Evolutionary conservation across 2,329 filamentous ascomycete genomes (phyloP).

Genomic region (Fusarium austroafricanum): DNA sequence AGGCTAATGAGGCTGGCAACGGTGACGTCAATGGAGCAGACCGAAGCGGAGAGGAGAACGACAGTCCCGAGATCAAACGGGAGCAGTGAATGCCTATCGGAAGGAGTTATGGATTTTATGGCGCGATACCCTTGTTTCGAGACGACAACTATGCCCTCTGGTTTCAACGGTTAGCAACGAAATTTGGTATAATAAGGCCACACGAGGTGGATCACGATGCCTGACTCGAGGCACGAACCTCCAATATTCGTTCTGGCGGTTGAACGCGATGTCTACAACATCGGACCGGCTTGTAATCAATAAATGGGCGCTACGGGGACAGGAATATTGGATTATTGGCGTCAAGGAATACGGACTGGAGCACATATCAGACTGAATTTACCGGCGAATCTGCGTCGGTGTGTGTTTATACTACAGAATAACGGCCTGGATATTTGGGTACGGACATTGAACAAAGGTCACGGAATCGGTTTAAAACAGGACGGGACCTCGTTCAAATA

Average conservation of each 20-base stretch:
- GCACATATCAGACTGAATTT: neutral
- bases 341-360: slow-evolving; percentile 28
- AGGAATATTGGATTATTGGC: slow-evolving; percentile 34
- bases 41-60: slow-evolving; percentile 44
- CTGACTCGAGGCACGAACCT: slow-evolving; percentile 9
- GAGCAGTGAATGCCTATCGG: slow-evolving; percentile 31
- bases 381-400: slow-evolving; percentile 5
- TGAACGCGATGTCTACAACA: slow-evolving; percentile 22
- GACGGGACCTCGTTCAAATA: slow-evolving; percentile 31
- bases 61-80: slow-evolving; percentile 39
- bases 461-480: slow-evolving; percentile 35
- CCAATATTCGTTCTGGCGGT: slow-evolving; percentile 2
- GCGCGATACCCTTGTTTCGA: slow-evolving; percentile 28
- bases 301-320: slow-evolving; percentile 32
- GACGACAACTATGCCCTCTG: slow-evolving; percentile 14
- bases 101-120: slow-evolving; percentile 14
- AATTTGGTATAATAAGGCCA: neutral
- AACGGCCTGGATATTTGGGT: slow-evolving; percentile 17
- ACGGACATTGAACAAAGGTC: slow-evolving; percentile 3
- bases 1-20: slow-evolving; percentile 44
- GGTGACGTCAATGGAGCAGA: slow-evolving; percentile 40
- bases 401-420: slow-evolving; percentile 25
- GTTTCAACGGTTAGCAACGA: slow-evolving; percentile 3
- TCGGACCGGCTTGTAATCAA: slow-evolving; percentile 27
- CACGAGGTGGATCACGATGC: neutral